Conservation (phyloP, 1,139 yeast species). For the Sugiyamaella xylanicola region DNA sequence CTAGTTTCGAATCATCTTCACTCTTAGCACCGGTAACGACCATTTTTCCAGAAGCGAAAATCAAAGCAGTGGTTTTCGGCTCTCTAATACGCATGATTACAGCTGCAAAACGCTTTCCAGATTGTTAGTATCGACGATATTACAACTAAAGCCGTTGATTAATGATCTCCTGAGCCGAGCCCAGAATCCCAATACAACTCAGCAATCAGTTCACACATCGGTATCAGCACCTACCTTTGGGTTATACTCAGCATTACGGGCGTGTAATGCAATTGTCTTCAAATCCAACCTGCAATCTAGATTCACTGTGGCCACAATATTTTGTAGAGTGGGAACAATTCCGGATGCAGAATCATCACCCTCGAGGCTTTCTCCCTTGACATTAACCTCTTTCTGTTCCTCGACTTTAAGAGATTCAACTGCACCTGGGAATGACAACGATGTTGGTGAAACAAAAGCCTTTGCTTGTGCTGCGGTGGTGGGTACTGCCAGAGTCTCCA, state of each 20-base stretch:
- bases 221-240: conserved; percentile 57
- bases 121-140: conserved; percentile 25
- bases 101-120: conserved; percentile 85
- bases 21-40: conserved; percentile 99
- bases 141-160: conserved; percentile 15
- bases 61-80: conserved; percentile 96
- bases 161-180: too few species aligned
- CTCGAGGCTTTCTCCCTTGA: conserved; percentile 16
- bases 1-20: conserved; percentile 95
- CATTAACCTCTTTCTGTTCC: conserved; percentile 8
- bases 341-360: conserved; percentile 82
- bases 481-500: conserved; percentile 77
- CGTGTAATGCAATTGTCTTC: conserved; percentile 96
- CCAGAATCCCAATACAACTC: too few species aligned
- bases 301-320: conserved; percentile 97
- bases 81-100: conserved; percentile 99
- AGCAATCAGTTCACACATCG: too few species aligned
- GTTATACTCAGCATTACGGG: conserved; percentile 98
- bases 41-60: conserved; percentile 99
- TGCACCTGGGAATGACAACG: conserved; percentile 60
- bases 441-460: conserved; percentile 69
- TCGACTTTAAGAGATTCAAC: conserved; percentile 25
- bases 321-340: conserved; percentile 92
- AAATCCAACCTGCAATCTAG: conserved; percentile 93
- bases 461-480: conserved; percentile 81